These are phyloP conservation scores for Melanomma pulvis-pyrius DNA, from an alignment of 495 filamentous ascomycete genomes.

Conservation along the genomic window DNA sequence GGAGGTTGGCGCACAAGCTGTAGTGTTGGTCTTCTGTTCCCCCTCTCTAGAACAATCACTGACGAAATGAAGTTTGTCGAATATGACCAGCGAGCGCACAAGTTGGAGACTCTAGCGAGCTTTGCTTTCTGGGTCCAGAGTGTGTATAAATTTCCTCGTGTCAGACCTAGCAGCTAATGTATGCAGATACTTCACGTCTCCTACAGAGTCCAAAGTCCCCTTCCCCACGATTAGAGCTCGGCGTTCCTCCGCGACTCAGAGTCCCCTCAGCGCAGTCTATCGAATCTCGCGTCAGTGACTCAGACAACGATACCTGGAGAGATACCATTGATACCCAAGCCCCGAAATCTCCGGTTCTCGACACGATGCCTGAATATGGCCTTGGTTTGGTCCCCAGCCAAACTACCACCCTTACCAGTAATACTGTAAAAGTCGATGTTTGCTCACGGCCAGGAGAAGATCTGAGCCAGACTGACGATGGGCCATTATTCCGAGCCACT, in stretches of 20 bases:
- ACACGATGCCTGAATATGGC: conserved; percentile 52
- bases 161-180: not conserved
- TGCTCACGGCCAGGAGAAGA: conserved; percentile 85
- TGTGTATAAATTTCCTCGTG: conserved; percentile 43
- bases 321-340: conserved; percentile 45
- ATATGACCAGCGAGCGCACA: conserved; percentile 91
- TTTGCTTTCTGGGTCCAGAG: conserved; percentile 96
- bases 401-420: conserved; percentile 49
- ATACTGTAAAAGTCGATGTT: conserved; percentile 81
- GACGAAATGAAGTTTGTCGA: conserved; percentile 71
- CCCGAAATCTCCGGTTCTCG: conserved; percentile 66
- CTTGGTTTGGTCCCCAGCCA: conserved; percentile 46
- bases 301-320: conserved; percentile 57
- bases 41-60: conserved; percentile 12
- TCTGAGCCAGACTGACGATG: conserved; percentile 84
- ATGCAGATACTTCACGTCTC: conserved; percentile 40
- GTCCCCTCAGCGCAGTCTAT: conserved; percentile 80
- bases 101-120: conserved; percentile 80
- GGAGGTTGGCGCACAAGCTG: conserved; percentile 95
- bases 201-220: conserved; percentile 43
- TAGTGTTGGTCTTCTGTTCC: conserved; percentile 58
- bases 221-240: conserved; percentile 71
- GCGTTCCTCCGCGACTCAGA: conserved; percentile 73
- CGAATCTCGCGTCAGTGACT: conserved; percentile 73
- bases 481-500: conserved; percentile 91